These are phyloP conservation scores for Ceratobasidium sp. DNA, from an alignment of 1,284 basidiomycete genomes.

Conservation along the genomic window DNA sequence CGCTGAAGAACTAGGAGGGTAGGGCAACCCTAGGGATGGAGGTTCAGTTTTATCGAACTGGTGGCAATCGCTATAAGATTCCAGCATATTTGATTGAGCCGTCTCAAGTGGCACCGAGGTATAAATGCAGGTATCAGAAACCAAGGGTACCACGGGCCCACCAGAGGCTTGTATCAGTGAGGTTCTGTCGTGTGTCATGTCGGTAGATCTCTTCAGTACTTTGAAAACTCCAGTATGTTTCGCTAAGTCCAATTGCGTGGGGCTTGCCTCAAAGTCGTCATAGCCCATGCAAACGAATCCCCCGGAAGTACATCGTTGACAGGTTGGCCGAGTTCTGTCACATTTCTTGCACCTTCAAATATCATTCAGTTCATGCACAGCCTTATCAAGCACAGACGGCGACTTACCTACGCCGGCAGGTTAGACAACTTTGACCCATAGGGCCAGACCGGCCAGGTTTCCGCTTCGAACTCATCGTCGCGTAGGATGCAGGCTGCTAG, in stretches of 20 bases:
- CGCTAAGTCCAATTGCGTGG: background rate
- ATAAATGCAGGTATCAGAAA: too few relatives aligned
- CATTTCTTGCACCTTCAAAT: conserved; percentile 11
- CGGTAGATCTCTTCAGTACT: background rate
- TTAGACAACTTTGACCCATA: conserved; percentile 1
- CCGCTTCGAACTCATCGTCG: background rate
- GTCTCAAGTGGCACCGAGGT: too few relatives aligned
- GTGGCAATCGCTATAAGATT: too few relatives aligned
- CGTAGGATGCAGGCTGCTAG: too few relatives aligned
- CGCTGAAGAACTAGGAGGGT: too few relatives aligned
- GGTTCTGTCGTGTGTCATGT: too few relatives aligned
- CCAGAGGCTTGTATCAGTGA: too few relatives aligned
- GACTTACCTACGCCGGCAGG: conserved; percentile 4
- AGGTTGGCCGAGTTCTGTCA: background rate
- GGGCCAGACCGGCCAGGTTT: background rate
- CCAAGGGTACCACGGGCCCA: too few relatives aligned
- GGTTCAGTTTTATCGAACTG: too few relatives aligned
- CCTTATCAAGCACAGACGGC: background rate
- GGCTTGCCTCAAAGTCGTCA: background rate
- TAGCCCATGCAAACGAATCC: conserved; percentile 9
- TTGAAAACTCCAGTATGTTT: background rate
- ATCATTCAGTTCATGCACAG: background rate
- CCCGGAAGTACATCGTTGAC: background rate
- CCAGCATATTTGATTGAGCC: too few relatives aligned
- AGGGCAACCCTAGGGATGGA: too few relatives aligned